These are phyloP conservation scores for Inga oerstediana DNA, from an alignment of 306 rosid species.

Conservation along the genomic window DNA sequence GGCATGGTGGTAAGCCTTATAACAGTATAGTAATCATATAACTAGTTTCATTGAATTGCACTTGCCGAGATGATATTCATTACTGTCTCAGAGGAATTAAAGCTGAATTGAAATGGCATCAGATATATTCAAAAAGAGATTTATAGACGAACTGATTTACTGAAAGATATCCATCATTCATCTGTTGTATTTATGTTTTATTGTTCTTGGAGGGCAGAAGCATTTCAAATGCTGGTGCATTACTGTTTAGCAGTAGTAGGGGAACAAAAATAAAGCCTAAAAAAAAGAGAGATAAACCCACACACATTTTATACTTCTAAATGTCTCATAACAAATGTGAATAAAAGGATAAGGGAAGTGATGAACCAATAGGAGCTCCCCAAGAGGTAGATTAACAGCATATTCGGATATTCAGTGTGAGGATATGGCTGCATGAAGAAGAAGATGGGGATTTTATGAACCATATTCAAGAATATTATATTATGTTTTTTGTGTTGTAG, in stretches of 20 bases:
- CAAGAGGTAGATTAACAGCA: background rate
- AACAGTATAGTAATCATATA: no score
- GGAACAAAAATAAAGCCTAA: background rate
- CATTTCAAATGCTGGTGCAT: no score
- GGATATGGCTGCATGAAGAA: background rate
- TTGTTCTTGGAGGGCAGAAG: no score
- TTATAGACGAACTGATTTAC: no score
- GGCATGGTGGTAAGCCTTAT: no score
- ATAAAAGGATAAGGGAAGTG: slow-evolving; percentile 17
- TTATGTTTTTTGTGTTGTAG: background rate
- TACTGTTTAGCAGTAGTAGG: background rate
- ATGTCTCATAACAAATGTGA: background rate
- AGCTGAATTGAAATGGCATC: no score
- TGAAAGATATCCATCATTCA: no score
- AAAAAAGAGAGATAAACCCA: background rate
- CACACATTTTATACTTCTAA: background rate
- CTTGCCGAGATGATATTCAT: no score
- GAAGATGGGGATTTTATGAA: background rate
- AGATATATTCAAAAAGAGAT: no score
- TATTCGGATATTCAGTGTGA: slow-evolving; percentile 35
- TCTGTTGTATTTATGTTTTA: no score
- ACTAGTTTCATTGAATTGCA: no score
- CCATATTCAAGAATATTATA: background rate
- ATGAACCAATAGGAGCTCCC: slow-evolving; percentile 33
- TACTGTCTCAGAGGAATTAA: no score